A percentile compares a stretch with the other conserved stretches of the same genome.
Evolutionary conservation across 768 basidiomycete genomes (phyloP).

Genomic region (Tylopilus sp.): DNA sequence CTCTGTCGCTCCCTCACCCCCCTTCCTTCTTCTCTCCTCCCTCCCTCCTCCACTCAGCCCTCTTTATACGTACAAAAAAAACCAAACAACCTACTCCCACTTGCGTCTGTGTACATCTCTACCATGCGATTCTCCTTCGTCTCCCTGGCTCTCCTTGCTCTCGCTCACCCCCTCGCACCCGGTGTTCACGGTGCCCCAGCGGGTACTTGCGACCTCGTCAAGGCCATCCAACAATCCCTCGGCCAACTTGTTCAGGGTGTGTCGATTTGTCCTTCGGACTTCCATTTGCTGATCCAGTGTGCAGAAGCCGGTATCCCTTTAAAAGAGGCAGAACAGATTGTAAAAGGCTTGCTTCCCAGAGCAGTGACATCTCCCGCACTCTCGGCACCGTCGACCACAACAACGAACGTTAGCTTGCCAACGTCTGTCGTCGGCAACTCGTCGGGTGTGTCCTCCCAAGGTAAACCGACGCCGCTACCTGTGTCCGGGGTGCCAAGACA

Average conservation of each 20-base stretch:
- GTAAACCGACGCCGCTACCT: background rate
- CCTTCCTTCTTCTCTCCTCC: constrained; percentile 4
- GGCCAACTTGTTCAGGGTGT: too few species aligned
- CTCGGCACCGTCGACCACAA: background rate
- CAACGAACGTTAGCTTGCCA: background rate
- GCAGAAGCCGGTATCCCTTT: constrained; percentile 7
- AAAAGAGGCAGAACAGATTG: too few species aligned
- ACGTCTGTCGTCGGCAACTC: background rate
- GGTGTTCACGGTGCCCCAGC: constrained; percentile 18
- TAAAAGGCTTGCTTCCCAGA: too few species aligned
- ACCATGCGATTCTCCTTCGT: constrained; percentile 24
- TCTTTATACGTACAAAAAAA: constrained; percentile 7
- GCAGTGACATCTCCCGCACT: background rate
- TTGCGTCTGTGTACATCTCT: constrained; percentile 23
- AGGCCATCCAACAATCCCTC: too few species aligned
- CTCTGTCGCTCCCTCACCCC: constrained; percentile 6
- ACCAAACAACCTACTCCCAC: constrained; percentile 15
- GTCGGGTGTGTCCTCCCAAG: background rate
- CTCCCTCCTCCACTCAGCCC: background rate
- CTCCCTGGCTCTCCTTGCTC: constrained; percentile 18
- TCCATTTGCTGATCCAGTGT: background rate
- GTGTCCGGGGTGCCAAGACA: constrained; percentile 14
- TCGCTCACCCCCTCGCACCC: constrained; percentile 13
- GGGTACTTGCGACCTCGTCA: background rate
- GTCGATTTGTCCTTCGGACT: background rate